Base-by-base conservation (phyloP, 257 asterid species). In the Capsicum pubescens region DNA sequence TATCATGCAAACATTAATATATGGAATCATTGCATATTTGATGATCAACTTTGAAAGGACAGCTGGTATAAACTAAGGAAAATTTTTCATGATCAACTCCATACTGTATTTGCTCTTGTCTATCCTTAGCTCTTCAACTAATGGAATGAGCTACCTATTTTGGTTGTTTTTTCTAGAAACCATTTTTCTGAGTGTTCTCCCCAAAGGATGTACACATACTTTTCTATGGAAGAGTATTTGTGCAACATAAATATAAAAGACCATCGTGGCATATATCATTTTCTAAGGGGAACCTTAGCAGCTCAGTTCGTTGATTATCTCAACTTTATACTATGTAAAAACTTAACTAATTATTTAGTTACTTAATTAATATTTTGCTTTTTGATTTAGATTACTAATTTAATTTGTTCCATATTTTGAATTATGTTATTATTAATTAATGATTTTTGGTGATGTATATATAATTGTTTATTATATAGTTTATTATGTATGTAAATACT, bases 21-120 rank as follows among this genome's bases (percentile, higher is more conserved):
- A 93, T 77, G 91, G 97, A n/a, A 61, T 88, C 88, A 93, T 92
- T 84, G 92, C 96, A 32, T 95, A 95, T 91, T 92, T 90, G 88
- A 92, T 92, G 98, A 93, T 93, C 90, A 86, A 91, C 91, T 95
- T 95, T 42, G 98, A 95, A 86, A 90, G 95, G 81, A 89, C 92
- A 36, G 92, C 87, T 71, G 92, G 98, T 95, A 86, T 42, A 85
- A 26, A 76, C 68, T 50, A 52, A 74, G 61, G 42, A 77, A 17
- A 54, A 77, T 26, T 32, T 54, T 77, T 77, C 64, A 77, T 26
- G 82, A 26, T 77, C 64, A 54, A 77, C 82, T 77, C 63, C 50
- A 14, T 77, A 52, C 54, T 26, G 60, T 77, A 64, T 77, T 32
- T 77, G 26, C 15, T 26, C n/a, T 77, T 77, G 63, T 32, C 26